Percentiles rank a stretch among this genome's conserved stretches.
phyloP scores from a whole-genome alignment of 768 basidiomycete genomes.

The Infundibulicybe gibba region DNA sequence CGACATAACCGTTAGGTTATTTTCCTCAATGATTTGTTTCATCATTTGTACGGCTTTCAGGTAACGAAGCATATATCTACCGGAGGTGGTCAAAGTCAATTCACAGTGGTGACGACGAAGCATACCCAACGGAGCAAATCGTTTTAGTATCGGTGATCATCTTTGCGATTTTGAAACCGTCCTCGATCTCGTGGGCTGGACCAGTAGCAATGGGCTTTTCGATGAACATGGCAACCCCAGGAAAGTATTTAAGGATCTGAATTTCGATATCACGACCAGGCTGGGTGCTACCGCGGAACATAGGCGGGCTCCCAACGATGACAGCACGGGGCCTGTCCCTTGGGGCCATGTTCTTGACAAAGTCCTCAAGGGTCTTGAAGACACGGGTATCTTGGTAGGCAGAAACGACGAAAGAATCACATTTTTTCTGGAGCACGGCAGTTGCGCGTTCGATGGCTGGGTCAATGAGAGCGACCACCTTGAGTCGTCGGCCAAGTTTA shows the following conservation, averaged over 20 bases:
- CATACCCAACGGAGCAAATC: slow-evolving; percentile 87
- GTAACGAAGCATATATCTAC: slow-evolving; percentile 91
- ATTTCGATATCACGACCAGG: slow-evolving; percentile 83
- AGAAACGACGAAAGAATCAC: slow-evolving; percentile 88
- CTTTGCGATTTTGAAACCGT: slow-evolving; percentile 70
- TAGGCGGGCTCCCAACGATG: slow-evolving; percentile 90
- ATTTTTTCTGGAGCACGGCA: slow-evolving; percentile 82
- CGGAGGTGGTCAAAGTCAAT: slow-evolving; percentile 2
- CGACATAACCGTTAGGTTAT: slow-evolving; percentile 91
- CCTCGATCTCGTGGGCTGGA: slow-evolving; percentile 58
- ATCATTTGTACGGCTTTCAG: slow-evolving; percentile 93
- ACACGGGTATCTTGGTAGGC: slow-evolving; percentile 89
- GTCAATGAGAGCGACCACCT: slow-evolving; percentile 93
- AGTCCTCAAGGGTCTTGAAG: slow-evolving; percentile 85
- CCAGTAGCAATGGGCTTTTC: slow-evolving; percentile 94
- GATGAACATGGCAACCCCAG: slow-evolving; percentile 84
- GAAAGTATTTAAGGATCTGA: slow-evolving; percentile 84
- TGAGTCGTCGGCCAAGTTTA: slow-evolving; percentile 94
- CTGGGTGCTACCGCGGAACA: slow-evolving; percentile 79
- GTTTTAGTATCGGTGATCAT: slow-evolving; percentile 65
- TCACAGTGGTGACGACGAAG: background rate
- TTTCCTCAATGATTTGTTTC: slow-evolving; percentile 94
- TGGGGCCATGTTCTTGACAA: slow-evolving; percentile 63
- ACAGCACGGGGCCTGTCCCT: slow-evolving; percentile 74
- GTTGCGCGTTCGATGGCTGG: slow-evolving; percentile 81